These are phyloP conservation scores for Cystofilobasidium capitatum DNA, from an alignment of 768 basidiomycete species.

Conservation along the genomic window DNA sequence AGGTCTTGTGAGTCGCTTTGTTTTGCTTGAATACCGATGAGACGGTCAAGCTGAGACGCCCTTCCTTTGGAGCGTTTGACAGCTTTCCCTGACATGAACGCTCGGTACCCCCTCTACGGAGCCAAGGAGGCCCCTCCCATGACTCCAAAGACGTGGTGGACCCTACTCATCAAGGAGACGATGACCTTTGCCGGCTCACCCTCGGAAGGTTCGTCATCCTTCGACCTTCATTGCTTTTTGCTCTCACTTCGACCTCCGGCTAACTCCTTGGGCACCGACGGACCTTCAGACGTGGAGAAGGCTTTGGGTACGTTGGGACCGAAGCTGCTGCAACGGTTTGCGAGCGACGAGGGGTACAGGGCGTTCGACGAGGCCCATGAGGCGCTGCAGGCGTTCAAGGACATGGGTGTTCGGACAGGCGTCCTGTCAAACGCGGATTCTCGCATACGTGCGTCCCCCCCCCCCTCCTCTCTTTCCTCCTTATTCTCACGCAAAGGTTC, in stretches of 20 bases:
- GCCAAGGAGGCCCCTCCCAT: constrained; percentile 5
- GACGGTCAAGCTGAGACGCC: too few relatives aligned
- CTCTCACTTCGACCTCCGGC: background rate
- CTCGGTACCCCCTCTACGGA: constrained; percentile 3
- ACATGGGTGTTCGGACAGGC: constrained; percentile 9
- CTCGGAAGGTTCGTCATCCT: background rate
- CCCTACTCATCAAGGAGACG: constrained; percentile 16
- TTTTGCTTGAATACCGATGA: background rate
- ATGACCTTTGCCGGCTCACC: constrained; percentile 3
- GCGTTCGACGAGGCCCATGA: constrained; percentile 7
- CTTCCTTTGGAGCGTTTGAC: background rate
- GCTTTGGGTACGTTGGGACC: background rate
- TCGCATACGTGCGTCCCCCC: constrained; percentile 16
- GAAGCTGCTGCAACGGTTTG: constrained; percentile 8
- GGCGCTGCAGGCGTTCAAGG: background rate
- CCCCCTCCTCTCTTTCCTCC: background rate
- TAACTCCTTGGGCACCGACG: background rate
- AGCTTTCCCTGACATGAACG: constrained; percentile 1
- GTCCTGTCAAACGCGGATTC: constrained; percentile 22
- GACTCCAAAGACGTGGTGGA: constrained; percentile 19
- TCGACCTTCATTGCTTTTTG: background rate
- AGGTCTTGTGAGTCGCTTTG: constrained; percentile 9
- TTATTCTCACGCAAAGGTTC: too few relatives aligned
- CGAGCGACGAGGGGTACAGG: constrained; percentile 11
- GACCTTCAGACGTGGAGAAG: background rate